Evolutionary conservation across 495 filamentous ascomycete species (phyloP), one percentile per base, ranked within the genome.

Genomic region (Neurospora hispaniola): DNA sequence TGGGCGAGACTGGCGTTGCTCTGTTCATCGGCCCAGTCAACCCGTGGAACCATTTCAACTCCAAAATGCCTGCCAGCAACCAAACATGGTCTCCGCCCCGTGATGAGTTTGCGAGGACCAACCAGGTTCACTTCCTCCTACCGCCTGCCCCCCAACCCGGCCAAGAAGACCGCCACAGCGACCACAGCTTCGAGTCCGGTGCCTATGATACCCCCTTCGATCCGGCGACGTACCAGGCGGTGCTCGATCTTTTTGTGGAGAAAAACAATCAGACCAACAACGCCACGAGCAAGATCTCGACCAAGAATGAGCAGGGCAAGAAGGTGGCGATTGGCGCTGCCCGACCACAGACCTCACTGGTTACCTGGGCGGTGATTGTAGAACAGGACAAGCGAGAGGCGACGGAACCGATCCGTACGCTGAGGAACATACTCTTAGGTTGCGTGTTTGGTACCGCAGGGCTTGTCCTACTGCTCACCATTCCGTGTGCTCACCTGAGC

Each of bases 371-470:
- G 20, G 83, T 97, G 10, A 74, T 97, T 4, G 87, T 97, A 12
- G 94, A 97, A 77, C 90, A 95, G 79, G 85, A 88, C 14, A 87
- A 87, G 69, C 75, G 78, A 43, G 94, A 97, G 77, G 93, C 93
- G 9, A 92, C 88, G 80, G 84, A 84, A n/a, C 91, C 93, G 1
- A 93, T 97, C 41, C 75, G 84, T 43, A 87, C 88, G 23, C 85
- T 97, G 31, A 87, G 92, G 40, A 89, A 89, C 68, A 91, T 97
- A 59, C 86, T 97, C 6, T 81, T 97, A 3, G 92, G 87, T 2
- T 96, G 93, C 70, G 92, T 96, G 1, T 96, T 97, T 76, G 92
- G 91, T 0, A 95, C 93, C 0, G 85, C 89, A 20, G 94, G 90
- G 4, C 82, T 88, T 0, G 85, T 93, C 4, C 73, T 94, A 4